Base-by-base conservation (phyloP, 306 rosid species). In the Chamaecrista fasciculata region DNA sequence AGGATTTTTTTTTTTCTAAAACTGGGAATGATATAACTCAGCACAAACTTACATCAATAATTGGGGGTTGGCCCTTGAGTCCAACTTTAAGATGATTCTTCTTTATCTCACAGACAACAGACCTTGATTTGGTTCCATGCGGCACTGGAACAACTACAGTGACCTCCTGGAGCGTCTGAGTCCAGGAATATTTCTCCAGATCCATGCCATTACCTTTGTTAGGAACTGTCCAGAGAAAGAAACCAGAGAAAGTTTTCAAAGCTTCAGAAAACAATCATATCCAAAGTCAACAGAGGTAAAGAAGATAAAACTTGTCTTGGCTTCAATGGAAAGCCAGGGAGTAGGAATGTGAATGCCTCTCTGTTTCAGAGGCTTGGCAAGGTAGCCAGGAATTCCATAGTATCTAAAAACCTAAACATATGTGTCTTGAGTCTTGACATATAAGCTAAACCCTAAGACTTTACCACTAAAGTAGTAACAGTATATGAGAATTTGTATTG, bases 11-110 rank as follows among this genome's bases (percentile, higher is more conserved):
- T 15, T 2, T 52, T n/a, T 33, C n/a, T 43, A 18, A 10, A 1
- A 39, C 15, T 53, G 16, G 3, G 21, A 39, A 46, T 34, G 12
- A 62, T 18, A 62, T 6, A 46, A 42, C 2, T 4, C 33, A 20
- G 26, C 8, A 39, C 19, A 63, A 69, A 61, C 95, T 75, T 49
- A 95, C 99, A 63, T 95, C 99, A 66, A 95, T 81, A 40, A 91
- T 83, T 60, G 88, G 97, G 7, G 97, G 93, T 74, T 95, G 96
- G 29, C 96, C 99, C 83, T 85, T 95, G 70, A 95, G 84, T 69
- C 87, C 97, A 87, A 91, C 86, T 83, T 86, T 95, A 4, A 95
- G 75, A 80, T 70, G 91, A 62, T 83, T 86, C 83, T 91, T 95
- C 87, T 91, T 95, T 61, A 89, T 91, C 78, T 89, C 96, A 70